phyloP scores from a whole-genome alignment of 257 asterid genomes.

The Solanum chiquidenum region DNA sequence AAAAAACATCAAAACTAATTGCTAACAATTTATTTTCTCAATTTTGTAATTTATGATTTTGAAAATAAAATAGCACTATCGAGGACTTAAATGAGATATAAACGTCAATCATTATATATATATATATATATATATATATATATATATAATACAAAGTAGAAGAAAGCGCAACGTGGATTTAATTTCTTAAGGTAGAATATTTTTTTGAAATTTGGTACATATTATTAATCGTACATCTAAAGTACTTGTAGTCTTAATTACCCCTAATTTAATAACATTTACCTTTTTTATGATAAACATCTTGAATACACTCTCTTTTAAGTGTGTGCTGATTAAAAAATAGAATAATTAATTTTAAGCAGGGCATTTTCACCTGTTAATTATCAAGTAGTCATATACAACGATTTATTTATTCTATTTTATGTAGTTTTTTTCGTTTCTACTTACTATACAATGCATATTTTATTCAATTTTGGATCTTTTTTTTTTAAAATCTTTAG shows the following conservation, averaged over 20 bases:
- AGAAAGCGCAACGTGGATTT: not conserved
- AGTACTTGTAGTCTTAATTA: not conserved
- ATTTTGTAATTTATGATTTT: not conserved
- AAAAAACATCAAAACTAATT: not conserved
- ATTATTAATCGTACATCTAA: not conserved
- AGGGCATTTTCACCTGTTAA: too few species aligned
- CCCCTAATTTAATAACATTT: not conserved
- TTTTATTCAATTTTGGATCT: too few species aligned
- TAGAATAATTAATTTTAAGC: too few species aligned
- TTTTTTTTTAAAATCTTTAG: too few species aligned
- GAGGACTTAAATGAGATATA: not conserved
- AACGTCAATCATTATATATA: not conserved
- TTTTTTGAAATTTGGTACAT: not conserved
- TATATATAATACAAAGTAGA: not conserved
- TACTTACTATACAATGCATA: too few species aligned
- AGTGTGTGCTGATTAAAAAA: too few species aligned
- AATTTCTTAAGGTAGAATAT: not conserved
- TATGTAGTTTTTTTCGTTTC: too few species aligned
- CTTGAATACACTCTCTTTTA: too few species aligned
- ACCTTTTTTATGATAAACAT: not conserved
- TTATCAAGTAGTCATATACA: too few species aligned
- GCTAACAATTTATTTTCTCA: not conserved
- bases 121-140: too few species aligned
- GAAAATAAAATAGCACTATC: not conserved
- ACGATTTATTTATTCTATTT: too few species aligned